phyloP scores from a whole-genome alignment of 169 alveolate species.

The Theileria annulata region DNA sequence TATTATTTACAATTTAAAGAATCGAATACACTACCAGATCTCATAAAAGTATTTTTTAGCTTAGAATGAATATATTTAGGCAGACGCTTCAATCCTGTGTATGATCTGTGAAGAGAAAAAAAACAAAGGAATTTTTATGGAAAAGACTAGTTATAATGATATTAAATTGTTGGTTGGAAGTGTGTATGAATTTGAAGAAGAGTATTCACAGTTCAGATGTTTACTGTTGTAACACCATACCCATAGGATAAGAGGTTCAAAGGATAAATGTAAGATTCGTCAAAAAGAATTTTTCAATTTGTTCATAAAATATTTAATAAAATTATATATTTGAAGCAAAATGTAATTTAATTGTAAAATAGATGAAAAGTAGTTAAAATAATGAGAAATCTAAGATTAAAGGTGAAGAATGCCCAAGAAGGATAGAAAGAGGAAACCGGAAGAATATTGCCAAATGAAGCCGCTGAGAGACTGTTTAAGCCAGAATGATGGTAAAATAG shows the following conservation, averaged over 20 bases:
- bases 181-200: neutral
- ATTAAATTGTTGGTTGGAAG: neutral
- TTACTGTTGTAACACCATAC: neutral
- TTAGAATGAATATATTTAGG: neutral
- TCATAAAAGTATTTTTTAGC: neutral
- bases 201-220: neutral
- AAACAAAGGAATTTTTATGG: neutral
- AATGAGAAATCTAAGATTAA: neutral
- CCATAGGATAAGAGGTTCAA: neutral
- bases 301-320: neutral
- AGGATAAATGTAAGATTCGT: constrained; percentile 1
- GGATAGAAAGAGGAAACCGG: constrained; percentile 55
- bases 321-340: neutral
- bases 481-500: constrained; percentile 73
- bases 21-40: neutral
- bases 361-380: neutral
- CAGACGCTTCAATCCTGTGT: neutral
- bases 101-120: constrained; percentile 1
- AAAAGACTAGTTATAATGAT: neutral
- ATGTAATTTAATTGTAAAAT: neutral
- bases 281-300: neutral
- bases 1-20: neutral
- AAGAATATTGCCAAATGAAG: constrained; percentile 78
- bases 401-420: constrained; percentile 59
- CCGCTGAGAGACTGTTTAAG: constrained; percentile 80